Evolutionary conservation across 106 monocot genomes (phyloP).

Genomic region (Platanthera zijinensis): DNA sequence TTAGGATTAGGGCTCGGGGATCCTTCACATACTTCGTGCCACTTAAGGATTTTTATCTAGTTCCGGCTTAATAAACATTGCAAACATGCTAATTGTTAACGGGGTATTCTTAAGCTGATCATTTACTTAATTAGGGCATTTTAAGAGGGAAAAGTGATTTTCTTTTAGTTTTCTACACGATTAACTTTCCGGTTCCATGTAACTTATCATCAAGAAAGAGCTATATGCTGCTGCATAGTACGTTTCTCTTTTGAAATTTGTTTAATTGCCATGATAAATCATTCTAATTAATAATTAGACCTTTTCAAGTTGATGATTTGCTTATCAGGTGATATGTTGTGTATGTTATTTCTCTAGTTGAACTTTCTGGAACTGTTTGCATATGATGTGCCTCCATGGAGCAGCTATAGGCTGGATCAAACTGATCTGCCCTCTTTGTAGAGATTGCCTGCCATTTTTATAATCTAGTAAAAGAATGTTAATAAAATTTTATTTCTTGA

Average conservation of each 20-base stretch:
- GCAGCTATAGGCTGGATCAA: background rate
- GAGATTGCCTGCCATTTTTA: background rate
- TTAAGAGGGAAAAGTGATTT: too few species aligned
- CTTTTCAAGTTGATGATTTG: background rate
- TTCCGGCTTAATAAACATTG: background rate
- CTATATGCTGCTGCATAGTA: too few species aligned
- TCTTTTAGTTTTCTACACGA: too few species aligned
- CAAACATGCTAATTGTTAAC: background rate
- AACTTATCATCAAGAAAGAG: too few species aligned
- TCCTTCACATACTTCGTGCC: background rate
- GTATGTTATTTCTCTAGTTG: background rate
- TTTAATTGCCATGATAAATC: background rate
- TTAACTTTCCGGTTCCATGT: too few species aligned
- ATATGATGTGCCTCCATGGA: background rate
- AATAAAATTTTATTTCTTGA: background rate
- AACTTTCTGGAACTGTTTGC: background rate
- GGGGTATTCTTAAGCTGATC: background rate
- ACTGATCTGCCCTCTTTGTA: background rate
- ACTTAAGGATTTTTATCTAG: background rate
- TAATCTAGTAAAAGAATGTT: background rate
- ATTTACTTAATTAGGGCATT: background rate
- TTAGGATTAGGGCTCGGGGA: background rate
- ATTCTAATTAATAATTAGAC: background rate
- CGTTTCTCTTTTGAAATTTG: too few species aligned
- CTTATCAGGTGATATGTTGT: background rate